Percentiles rank a stretch among this genome's conserved stretches.
Evolutionary conservation across 2,329 filamentous ascomycete genomes (phyloP).

Genomic region (Aspergillus sp.): DNA sequence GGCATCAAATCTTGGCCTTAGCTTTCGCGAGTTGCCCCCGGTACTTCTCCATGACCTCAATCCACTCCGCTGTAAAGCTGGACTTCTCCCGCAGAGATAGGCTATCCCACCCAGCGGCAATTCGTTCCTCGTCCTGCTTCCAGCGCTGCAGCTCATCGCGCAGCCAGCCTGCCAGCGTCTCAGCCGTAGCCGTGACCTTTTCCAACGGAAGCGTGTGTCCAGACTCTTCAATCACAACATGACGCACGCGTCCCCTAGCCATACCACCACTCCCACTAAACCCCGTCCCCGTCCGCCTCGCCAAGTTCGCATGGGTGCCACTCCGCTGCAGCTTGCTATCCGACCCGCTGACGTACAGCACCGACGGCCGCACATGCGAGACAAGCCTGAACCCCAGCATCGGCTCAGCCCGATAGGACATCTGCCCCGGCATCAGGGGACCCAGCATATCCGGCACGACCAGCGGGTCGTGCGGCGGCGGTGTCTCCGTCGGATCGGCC

Average conservation of each 20-base stretch:
- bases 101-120: background rate
- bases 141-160: background rate
- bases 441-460: constrained; percentile 9
- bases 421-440: background rate
- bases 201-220: background rate
- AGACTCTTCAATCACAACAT: background rate
- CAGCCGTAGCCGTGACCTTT: background rate
- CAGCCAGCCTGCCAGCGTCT: background rate
- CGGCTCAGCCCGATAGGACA: constrained; percentile 8
- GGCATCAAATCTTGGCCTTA: too few relatives aligned
- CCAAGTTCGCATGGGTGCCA: background rate
- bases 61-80: background rate
- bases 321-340: background rate
- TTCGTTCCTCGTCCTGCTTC: background rate
- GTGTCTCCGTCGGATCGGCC: background rate
- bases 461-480: constrained; percentile 9
- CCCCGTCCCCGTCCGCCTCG: background rate
- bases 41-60: background rate
- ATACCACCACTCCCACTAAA: background rate
- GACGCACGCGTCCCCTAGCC: background rate
- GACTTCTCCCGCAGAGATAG: background rate
- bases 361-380: constrained; percentile 8
- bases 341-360: constrained; percentile 1
- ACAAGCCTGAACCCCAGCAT: constrained; percentile 7
- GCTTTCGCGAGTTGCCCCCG: too few relatives aligned